Conservation (phyloP, 257 asterid genomes). For the Solanum verrucosum region DNA sequence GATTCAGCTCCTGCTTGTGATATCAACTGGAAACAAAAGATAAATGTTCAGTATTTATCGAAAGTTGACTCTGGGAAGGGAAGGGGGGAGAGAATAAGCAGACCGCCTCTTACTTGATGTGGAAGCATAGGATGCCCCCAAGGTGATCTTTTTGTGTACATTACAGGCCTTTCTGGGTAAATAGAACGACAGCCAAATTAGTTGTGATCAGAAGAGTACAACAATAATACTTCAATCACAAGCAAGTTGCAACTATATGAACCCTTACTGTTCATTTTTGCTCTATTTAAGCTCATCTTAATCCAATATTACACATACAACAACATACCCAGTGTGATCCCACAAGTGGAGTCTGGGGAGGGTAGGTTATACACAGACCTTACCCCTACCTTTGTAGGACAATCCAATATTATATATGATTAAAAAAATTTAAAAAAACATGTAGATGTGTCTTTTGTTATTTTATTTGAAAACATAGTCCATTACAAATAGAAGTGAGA, state of each 20-base stretch:
- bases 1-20: conserved; percentile 31
- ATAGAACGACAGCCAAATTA: conserved; percentile 3
- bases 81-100: not conserved
- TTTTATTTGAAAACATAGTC: not conserved
- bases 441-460: not conserved
- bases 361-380: not conserved
- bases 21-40: conserved; percentile 34
- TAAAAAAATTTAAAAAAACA: not conserved
- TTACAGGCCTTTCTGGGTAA: conserved; percentile 66
- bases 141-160: conserved; percentile 55
- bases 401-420: not conserved
- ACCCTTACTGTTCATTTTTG: not conserved
- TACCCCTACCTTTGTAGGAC: not conserved
- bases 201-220: not conserved
- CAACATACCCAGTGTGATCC: not conserved
- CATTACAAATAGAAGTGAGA: not conserved
- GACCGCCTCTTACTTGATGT: conserved; percentile 43
- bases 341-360: not conserved
- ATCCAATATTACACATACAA: not conserved
- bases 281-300: not conserved
- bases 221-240: not conserved
- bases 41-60: not conserved
- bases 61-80: not conserved
- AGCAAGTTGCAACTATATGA: not conserved
- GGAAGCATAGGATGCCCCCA: conserved; percentile 73